Base-by-base conservation (phyloP, 208 protist species). In the Crithidia bombi region DNA sequence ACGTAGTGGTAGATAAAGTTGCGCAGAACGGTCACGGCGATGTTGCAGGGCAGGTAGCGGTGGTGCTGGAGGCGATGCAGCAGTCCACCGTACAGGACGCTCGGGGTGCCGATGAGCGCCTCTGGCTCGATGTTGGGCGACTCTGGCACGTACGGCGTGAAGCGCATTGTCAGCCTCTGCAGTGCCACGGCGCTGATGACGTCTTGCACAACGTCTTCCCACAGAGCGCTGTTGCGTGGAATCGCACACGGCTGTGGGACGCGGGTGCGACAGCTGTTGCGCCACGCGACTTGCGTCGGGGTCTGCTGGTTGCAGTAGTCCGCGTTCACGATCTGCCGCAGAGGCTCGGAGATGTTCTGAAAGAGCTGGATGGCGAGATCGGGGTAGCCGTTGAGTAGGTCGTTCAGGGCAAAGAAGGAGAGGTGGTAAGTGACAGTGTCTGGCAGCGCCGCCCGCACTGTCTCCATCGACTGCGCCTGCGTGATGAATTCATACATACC, bases 401-500 rank as follows among this genome's bases (percentile, higher is more conserved):
- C 87, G 56, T 89, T 85, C 32, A 95, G 43, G 5, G 82, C 83
- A 12, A 81, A 86, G 43, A 73, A 84, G 59, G 87, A 86, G 64
- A 93, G 79, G 38, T 92, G 86, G 69, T 93, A 95, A 7, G 86
- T 90, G 19, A 92, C 79, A 0, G 90, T 93, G 41, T 87, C 85
- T 26, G 81, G 77, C 38, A 85, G 76, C 15, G 87, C 87, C 12
- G 80, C 87, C 28, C 83, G 81, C 65, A 93, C 85, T 61, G 84
- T 92, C 73, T 93, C 86, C 33, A 73, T 72, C 44, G 86, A 79
- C 49, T 82, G 72, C 33, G 75, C 72, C 73, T 89, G 81, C 30
- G 85, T 88, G 36, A 95, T 78, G 71, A 92, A 91, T 65, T 90
- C 85, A 64, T 92, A 95, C 83, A 92, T 90, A 33, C 86, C 87